Base-by-base conservation (phyloP, 2,329 filamentous ascomycete species). In the Fusarium musae region DNA sequence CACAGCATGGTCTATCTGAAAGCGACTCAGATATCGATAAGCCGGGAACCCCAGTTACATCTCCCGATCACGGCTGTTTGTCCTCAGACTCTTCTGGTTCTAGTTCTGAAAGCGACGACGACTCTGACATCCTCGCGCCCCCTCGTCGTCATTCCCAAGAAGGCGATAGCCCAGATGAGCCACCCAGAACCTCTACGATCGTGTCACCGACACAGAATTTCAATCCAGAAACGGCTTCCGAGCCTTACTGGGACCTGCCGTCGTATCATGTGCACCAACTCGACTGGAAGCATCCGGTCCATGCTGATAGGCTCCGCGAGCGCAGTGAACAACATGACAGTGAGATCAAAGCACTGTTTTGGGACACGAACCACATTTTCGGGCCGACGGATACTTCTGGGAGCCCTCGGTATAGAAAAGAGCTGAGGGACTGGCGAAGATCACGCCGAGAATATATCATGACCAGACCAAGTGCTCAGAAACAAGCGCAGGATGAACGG, bases 241-340 rank as follows among this genome's bases (percentile, higher is more conserved):
- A 54, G 9, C 6, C 16, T 37, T 39, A 34, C 15, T 36, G 37
- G 32, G 23, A 43, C 16, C 47, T 70, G 8, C 61, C 57, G 12
- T 34, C 32, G 26, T 70, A 59, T 19, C 28, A 61, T 46, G 56
- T 70, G 12, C 49, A 71, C 32, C 62, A 62, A 26, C 30, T 66
- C n/a, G 37, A 56, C 43, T 61, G 61, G 65, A 36, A 36, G 11
- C 26, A 34, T 26, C 54, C 56, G 13, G 19, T 66, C 11, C 9
- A 43, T 16, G 40, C 42, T 32, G n/a, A 15, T 15, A 52, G 44
- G 15, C 57, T 62, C 19, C 26, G 23, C 37, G 40, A 42, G 23
- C 50, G 36, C 26, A 50, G 66, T 47, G 23, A 65, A 26, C 56
- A 62, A 28, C 61, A 57, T 23, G 15, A 36, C 16, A 54, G 9